phyloP scores from a whole-genome alignment of 345 rosid species.

The Orychophragmus violaceus region DNA sequence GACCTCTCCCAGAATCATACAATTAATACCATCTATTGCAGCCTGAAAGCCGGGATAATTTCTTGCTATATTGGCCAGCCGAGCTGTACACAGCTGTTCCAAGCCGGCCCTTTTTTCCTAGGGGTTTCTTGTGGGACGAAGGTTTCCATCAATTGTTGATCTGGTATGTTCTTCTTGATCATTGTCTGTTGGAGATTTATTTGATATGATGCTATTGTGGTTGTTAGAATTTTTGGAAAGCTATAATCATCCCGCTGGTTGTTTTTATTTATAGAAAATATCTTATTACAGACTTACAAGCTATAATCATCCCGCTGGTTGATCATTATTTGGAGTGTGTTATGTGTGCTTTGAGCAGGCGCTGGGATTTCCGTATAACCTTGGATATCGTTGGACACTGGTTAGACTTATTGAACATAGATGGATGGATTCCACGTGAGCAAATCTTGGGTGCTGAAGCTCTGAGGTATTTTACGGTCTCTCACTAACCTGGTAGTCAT shows the following conservation, averaged over 20 bases:
- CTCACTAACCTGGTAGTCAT: conserved; percentile 12
- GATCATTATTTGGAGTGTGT: conserved; percentile 6
- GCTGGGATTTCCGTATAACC: conserved; percentile 77
- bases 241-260: too few relatives aligned
- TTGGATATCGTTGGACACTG: conserved; percentile 97
- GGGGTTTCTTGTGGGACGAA: conserved; percentile 99
- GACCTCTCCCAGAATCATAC: conserved; percentile 28
- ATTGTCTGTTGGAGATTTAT: background rate
- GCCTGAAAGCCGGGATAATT: conserved; percentile 46
- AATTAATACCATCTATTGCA: conserved; percentile 42
- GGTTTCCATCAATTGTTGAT: conserved; percentile 94
- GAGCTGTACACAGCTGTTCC: conserved; percentile 98
- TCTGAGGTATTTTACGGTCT: conserved; percentile 46
- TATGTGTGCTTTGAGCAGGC: conserved; percentile 50
- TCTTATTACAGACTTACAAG: conserved; percentile 15
- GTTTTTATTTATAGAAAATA: background rate
- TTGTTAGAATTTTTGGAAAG: conserved; percentile 9
- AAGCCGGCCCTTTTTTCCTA: conserved; percentile 92
- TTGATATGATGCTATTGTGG: background rate
- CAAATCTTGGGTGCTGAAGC: conserved; percentile 98
- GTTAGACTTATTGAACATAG: conserved; percentile 91
- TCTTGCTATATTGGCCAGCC: conserved; percentile 91
- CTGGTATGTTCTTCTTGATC: conserved; percentile 51
- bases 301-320: background rate
- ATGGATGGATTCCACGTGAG: conserved; percentile 99